Evolutionary conservation across 805 yeast species (phyloP).

Genomic region (Yarrowia divulgata): DNA sequence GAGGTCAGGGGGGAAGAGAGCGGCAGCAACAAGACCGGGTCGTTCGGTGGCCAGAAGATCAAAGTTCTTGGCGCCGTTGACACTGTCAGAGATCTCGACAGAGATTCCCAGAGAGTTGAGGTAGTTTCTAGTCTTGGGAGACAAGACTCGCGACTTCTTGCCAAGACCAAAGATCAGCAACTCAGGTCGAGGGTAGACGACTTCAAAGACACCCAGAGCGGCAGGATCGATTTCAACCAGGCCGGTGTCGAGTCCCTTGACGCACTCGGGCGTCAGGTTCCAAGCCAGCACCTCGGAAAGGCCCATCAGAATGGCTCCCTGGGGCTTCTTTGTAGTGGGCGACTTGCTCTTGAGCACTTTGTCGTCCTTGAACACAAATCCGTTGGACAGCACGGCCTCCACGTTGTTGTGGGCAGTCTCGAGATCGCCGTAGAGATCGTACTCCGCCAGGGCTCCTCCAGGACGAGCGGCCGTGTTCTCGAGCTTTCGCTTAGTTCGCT

Average conservation of each 20-base stretch:
- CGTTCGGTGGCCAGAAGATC: conserved; percentile 82
- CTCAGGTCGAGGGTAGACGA: conserved; percentile 79
- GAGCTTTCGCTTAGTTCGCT: conserved; percentile 38
- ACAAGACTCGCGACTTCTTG: conserved; percentile 64
- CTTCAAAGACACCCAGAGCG: conserved; percentile 58
- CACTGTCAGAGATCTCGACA: conserved; percentile 70
- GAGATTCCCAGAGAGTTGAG: conserved; percentile 71
- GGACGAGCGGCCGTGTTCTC: conserved; percentile 36
- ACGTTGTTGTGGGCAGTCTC: conserved; percentile 59
- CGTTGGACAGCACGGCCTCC: conserved; percentile 60
- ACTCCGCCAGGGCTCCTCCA: conserved; percentile 50
- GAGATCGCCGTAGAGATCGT: conserved; percentile 57
- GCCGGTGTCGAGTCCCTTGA: conserved; percentile 59
- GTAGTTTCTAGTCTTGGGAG: conserved; percentile 59
- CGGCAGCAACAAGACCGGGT: conserved; percentile 74
- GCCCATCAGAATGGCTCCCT: conserved; percentile 50
- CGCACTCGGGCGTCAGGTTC: conserved; percentile 52
- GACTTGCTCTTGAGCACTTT: conserved; percentile 52
- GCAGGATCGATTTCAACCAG: conserved; percentile 60
- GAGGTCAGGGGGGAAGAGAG: conserved; percentile 72
- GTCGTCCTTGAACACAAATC: conserved; percentile 66
- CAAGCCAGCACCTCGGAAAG: conserved; percentile 64
- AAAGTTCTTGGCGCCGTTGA: conserved; percentile 69
- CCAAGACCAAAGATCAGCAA: conserved; percentile 77
- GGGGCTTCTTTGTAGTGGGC: conserved; percentile 48